A percentile compares a stretch with the other conserved stretches of the same genome.
Conservation (phyloP, 176 grass and related monocot genomes). For the Chloris gayana region DNA sequence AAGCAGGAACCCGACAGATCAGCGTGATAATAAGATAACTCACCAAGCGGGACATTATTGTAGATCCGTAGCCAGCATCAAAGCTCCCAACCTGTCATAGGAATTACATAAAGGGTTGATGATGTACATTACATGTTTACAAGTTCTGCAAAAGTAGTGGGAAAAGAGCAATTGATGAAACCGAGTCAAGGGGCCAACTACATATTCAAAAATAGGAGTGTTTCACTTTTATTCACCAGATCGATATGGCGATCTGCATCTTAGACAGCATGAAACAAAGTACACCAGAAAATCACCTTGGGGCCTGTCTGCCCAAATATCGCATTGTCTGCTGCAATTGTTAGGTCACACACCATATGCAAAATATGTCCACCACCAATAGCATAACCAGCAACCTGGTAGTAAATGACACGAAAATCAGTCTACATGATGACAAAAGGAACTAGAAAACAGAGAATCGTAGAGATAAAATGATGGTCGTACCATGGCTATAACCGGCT, state of each 20-base stretch:
- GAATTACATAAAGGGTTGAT: neutral
- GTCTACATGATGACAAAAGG: neutral
- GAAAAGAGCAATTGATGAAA: neutral
- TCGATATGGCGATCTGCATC: neutral
- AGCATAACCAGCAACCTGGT: constrained; percentile 87
- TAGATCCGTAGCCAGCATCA: constrained; percentile 96
- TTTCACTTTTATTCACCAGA: neutral
- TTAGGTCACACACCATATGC: constrained; percentile 92
- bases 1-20: neutral
- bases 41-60: constrained; percentile 94
- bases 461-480: neutral
- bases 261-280: neutral
- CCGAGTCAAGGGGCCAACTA: neutral
- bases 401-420: constrained; percentile 18
- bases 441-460: neutral
- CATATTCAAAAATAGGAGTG: neutral
- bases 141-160: neutral
- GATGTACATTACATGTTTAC: neutral
- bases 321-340: constrained; percentile 89
- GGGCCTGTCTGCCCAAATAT: constrained; percentile 93
- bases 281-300: constrained; percentile 57
- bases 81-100: constrained; percentile 81
- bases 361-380: constrained; percentile 88
- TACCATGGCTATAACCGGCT: constrained; percentile 95
- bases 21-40: constrained; percentile 16